Base-by-base conservation (phyloP, 2,329 filamentous ascomycete genomes). In the Scytalidium sp. region DNA sequence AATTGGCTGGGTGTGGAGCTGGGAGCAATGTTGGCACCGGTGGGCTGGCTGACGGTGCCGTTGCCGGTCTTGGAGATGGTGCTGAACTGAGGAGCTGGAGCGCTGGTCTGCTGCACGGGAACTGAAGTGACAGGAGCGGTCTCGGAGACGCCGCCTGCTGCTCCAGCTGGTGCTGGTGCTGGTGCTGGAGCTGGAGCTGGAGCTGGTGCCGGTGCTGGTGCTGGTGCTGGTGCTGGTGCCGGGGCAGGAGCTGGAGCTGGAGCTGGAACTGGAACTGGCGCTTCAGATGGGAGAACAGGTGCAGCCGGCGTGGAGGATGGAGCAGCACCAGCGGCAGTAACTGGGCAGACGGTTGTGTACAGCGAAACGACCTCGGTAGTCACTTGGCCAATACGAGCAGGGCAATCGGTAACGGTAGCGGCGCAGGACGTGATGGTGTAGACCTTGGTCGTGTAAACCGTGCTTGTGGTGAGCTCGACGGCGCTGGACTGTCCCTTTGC, bases 341-440 rank as follows among this genome's bases (percentile, higher is more conserved):
- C 55, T n/a, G 66, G 65, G 56, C 56, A 65, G 41, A 67, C 56
- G 13, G 67, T 68, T 3, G 64, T 68, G 22, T 62, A 64, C 43
- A 65, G 45, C 41, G 56, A 50, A 41, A 66, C 59, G n/a, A 53
- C 58, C 19, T 64, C 54, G 21, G 61, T 67, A 3, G 62, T 61
- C 29, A 67, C 58, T 15, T 55, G 53, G 15, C 61, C 60, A 11
- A 51, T 13, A 41, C 44, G 50, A 22, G 45, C 32, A 3, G 50
- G 49, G 25, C 51, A 54, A 21, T 47, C 29, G 19, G 29, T 49
- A 3, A 46, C 39, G 19, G 41, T 46, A n/a, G 46, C 10, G 5
- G 48, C 45, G 21, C 52, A 55, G 15, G 45, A 41, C 2, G 52
- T 53, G 17, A 55, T 44, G 3, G 52, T 55, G 17, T 46, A 54